Conservation (phyloP, 164 flowering plant genomes). For the Stephania cephalantha region DNA sequence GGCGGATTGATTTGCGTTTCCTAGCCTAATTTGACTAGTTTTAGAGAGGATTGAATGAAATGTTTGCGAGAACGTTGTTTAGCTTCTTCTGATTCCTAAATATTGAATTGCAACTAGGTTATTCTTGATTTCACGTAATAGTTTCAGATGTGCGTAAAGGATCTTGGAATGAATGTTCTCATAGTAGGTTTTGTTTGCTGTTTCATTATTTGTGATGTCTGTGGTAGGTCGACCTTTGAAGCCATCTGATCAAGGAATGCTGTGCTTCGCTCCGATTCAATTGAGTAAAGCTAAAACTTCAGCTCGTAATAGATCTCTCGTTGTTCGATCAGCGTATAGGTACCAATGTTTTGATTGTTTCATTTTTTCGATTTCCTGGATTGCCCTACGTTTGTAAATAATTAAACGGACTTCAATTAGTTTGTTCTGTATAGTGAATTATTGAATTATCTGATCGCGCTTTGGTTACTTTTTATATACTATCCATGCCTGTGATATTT, state of each 20-base stretch:
- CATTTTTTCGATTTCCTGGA: not conserved
- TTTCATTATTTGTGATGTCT: not conserved
- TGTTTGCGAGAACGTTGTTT: not conserved
- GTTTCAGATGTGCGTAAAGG: not conserved
- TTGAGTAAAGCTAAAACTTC: slow-evolving; percentile 19
- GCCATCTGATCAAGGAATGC: slow-evolving; percentile 26
- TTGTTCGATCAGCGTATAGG: slow-evolving; percentile 50
- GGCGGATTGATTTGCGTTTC: not conserved
- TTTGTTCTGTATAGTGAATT: not conserved
- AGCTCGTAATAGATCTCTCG: slow-evolving; percentile 27
- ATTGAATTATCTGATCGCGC: not conserved
- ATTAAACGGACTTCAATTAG: not conserved
- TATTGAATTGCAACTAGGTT: not conserved
- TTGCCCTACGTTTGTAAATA: not conserved
- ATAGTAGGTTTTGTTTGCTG: not conserved
- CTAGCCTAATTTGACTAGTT: not conserved
- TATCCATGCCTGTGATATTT: no score
- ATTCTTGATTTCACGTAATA: not conserved
- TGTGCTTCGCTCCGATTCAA: slow-evolving; percentile 26
- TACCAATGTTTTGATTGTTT: slow-evolving; percentile 15
- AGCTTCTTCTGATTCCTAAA: not conserved
- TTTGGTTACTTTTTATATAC: not conserved
- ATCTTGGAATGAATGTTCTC: not conserved
- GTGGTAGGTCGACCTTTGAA: slow-evolving; percentile 36
- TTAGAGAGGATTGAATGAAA: not conserved